These are phyloP conservation scores for Candida namnaoensis DNA, from an alignment of 805 yeast species.

Conservation along the genomic window DNA sequence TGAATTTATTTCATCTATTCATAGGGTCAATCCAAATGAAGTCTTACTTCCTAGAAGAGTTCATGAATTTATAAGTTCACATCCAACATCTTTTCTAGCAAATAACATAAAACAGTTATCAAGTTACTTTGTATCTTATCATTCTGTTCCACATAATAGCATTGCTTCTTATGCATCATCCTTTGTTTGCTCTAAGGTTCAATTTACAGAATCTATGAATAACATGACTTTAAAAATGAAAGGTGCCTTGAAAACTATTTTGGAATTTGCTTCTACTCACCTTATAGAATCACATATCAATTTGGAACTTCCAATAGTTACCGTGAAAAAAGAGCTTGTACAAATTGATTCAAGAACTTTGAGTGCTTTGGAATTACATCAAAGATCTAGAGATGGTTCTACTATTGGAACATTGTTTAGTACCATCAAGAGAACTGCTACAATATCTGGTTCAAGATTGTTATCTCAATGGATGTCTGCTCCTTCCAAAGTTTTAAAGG, in stretches of 20 bases:
- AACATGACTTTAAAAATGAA: conserved; percentile 37
- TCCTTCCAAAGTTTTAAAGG: conserved; percentile 56
- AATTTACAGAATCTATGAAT: conserved; percentile 16
- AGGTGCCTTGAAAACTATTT: conserved; percentile 51
- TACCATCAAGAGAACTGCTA: conserved; percentile 65
- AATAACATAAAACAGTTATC: conserved; percentile 42
- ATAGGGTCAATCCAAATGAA: conserved; percentile 78
- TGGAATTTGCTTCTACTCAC: conserved; percentile 65
- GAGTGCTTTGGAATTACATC: conserved; percentile 64
- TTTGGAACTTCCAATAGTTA: conserved; percentile 59
- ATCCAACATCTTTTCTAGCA: conserved; percentile 11
- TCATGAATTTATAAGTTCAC: conserved; percentile 17
- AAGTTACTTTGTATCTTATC: conserved; percentile 20
- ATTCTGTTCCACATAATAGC: too few relatives aligned
- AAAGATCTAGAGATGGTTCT: conserved; percentile 47
- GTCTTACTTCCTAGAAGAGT: conserved; percentile 48
- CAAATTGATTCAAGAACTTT: conserved; percentile 78
- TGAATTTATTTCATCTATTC: conserved; percentile 59
- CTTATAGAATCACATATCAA: conserved; percentile 59
- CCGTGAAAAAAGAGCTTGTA: conserved; percentile 43
- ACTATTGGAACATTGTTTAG: conserved; percentile 63
- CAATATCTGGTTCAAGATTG: conserved; percentile 76
- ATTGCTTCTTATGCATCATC: too few relatives aligned
- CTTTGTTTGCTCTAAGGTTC: conserved; percentile 26
- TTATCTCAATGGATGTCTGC: conserved; percentile 75